A percentile compares a stretch with the other conserved stretches of the same genome.
phyloP scores from a whole-genome alignment of 2,329 filamentous ascomycete genomes.

The Stemphylium beticola region DNA sequence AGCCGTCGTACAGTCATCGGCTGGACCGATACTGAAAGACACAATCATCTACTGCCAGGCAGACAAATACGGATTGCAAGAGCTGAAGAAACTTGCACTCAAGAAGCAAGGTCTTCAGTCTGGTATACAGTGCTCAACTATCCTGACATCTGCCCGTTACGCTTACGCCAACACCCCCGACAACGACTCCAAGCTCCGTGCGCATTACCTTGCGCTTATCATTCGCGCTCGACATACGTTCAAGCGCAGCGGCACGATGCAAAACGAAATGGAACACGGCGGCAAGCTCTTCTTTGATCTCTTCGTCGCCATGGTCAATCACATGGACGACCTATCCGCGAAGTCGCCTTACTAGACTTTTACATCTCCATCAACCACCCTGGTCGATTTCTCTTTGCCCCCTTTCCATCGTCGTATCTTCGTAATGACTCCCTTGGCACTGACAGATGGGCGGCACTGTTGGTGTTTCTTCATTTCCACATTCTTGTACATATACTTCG shows the following conservation, averaged over 20 bases:
- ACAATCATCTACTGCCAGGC: slow-evolving; percentile 91
- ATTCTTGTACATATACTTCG: slow-evolving; percentile 8
- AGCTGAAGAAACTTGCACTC: slow-evolving; percentile 82
- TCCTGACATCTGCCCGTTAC: slow-evolving; percentile 84
- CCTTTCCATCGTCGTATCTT: slow-evolving; percentile 22
- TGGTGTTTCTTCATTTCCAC: background rate
- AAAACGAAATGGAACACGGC: slow-evolving; percentile 89
- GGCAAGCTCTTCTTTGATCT: slow-evolving; percentile 91
- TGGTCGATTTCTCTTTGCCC: slow-evolving; percentile 7
- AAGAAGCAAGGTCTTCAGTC: slow-evolving; percentile 89
- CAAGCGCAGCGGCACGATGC: slow-evolving; percentile 94
- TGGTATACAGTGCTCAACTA: slow-evolving; percentile 83
- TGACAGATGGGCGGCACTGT: background rate
- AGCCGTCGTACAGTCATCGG: slow-evolving; percentile 65
- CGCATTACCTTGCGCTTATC: slow-evolving; percentile 90
- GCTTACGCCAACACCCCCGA: slow-evolving; percentile 90
- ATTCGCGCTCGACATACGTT: slow-evolving; percentile 87
- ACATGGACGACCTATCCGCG: slow-evolving; percentile 61
- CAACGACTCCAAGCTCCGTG: slow-evolving; percentile 85
- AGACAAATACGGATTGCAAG: slow-evolving; percentile 80
- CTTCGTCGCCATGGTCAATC: slow-evolving; percentile 91
- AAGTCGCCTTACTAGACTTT: slow-evolving; percentile 39
- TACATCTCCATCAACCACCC: slow-evolving; percentile 2
- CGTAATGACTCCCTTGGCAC: background rate
- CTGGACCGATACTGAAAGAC: slow-evolving; percentile 77